Conservation (phyloP, 169 alveolate genomes). For the Cryptosporidium canis region DNA sequence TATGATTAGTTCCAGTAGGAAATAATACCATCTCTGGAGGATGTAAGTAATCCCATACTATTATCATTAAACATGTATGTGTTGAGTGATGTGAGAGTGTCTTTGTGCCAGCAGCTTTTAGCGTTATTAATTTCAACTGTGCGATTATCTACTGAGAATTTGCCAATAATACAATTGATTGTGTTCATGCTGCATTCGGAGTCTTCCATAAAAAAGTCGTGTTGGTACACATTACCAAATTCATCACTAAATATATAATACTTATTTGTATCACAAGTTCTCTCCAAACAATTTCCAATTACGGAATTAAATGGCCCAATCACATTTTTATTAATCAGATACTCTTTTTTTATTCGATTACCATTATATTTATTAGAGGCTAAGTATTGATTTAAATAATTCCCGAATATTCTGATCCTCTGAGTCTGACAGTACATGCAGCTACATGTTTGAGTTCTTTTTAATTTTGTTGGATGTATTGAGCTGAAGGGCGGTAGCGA, state of each 20-base stretch:
- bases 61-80: conserved; percentile 1
- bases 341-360: not conserved
- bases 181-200: not conserved
- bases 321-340: not conserved
- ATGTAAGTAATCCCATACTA: conserved; percentile 23
- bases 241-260: conserved; percentile 35
- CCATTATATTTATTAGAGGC: not conserved
- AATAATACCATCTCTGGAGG: conserved; percentile 66
- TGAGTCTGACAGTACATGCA: conserved; percentile 28
- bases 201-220: not conserved
- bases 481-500: not conserved
- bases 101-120: conserved; percentile 15
- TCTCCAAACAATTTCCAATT: not conserved
- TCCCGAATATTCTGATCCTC: conserved; percentile 18
- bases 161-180: not conserved
- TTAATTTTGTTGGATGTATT: not conserved
- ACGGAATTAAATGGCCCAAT: conserved; percentile 12
- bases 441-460: not conserved
- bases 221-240: conserved; percentile 33
- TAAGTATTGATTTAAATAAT: conserved; percentile 11
- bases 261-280: not conserved
- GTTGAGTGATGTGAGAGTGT: conserved; percentile 24
- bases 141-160: not conserved
- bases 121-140: not conserved
- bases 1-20: conserved; percentile 57